Evolutionary conservation across 23 red algal species (phyloP).

Genomic region (Pyropia haitanensis): DNA sequence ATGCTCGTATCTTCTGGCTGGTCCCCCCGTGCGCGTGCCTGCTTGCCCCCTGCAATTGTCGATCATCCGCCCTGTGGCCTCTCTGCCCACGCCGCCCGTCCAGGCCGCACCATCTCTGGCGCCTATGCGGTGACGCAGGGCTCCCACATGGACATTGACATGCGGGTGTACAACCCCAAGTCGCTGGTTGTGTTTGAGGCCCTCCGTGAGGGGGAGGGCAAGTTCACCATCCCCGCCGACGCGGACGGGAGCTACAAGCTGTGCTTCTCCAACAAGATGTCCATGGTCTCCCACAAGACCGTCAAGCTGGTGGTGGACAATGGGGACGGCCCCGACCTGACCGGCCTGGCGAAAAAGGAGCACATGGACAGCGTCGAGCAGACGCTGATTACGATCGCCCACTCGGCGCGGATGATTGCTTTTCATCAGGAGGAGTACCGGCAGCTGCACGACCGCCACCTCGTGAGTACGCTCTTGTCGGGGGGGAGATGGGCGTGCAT

Average conservation of each 20-base stretch:
- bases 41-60: too few relatives aligned
- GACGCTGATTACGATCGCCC: slow-evolving; percentile 65
- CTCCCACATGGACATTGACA: slow-evolving; percentile 78
- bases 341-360: slow-evolving; percentile 61
- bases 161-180: slow-evolving; percentile 34
- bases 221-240: slow-evolving; percentile 48
- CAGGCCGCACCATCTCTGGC: slow-evolving; percentile 15
- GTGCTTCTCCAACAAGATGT: slow-evolving; percentile 83
- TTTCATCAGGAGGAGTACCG: slow-evolving; percentile 76
- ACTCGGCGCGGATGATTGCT: slow-evolving; percentile 69
- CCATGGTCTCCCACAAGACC: slow-evolving; percentile 69
- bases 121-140: slow-evolving; percentile 62
- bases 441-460: slow-evolving; percentile 64
- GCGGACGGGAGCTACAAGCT: slow-evolving; percentile 51
- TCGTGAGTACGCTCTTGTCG: slow-evolving; percentile 36
- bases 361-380: slow-evolving; percentile 63
- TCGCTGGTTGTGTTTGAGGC: slow-evolving; percentile 35
- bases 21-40: too few relatives aligned
- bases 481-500: too few relatives aligned
- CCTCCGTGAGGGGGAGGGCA: slow-evolving; percentile 54
- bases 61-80: too few relatives aligned
- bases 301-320: slow-evolving; percentile 55
- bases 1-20: too few relatives aligned
- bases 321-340: slow-evolving; percentile 61
- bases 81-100: neutral